These are phyloP conservation scores for Penicillium subrubescens DNA, from an alignment of 495 filamentous ascomycete genomes.

Conservation along the genomic window DNA sequence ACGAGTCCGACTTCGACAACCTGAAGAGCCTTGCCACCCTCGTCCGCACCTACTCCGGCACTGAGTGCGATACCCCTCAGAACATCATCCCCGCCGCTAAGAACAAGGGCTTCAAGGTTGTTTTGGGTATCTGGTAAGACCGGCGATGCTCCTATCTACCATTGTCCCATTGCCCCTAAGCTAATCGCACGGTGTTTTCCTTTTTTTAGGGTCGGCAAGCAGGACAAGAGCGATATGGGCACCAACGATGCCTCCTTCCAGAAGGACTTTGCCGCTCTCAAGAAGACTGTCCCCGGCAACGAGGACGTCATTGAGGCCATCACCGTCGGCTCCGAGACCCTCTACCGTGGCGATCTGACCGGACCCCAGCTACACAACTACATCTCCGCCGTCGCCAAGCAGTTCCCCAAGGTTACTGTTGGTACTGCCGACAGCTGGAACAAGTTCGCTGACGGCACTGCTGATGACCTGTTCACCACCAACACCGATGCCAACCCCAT, in stretches of 20 bases:
- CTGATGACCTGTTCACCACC: conserved; percentile 60
- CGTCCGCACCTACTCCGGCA: conserved; percentile 72
- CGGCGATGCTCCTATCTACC: not conserved
- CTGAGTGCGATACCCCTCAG: conserved; percentile 62
- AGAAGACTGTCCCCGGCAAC: conserved; percentile 53
- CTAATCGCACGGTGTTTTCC: conserved; percentile 5
- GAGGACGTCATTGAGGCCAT: conserved; percentile 67
- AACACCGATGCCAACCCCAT: conserved; percentile 36
- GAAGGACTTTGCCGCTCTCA: conserved; percentile 62
- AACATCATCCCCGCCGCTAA: conserved; percentile 73
- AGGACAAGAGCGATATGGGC: conserved; percentile 24
- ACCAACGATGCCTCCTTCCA: conserved; percentile 61
- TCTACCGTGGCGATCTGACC: conserved; percentile 75
- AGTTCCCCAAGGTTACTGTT: conserved; percentile 59
- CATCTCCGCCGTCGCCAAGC: conserved; percentile 61
- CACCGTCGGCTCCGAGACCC: conserved; percentile 75
- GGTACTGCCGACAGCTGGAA: conserved; percentile 86
- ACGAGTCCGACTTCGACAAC: conserved; percentile 68
- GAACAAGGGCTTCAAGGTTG: conserved; percentile 69
- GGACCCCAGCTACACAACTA: conserved; percentile 61
- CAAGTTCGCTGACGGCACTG: conserved; percentile 74
- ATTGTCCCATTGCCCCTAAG: not conserved
- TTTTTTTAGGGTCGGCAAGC: conserved; percentile 58
- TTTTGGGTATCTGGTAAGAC: conserved; percentile 74
- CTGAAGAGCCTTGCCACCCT: conserved; percentile 54